These are phyloP conservation scores for Cladophialophora carrionii DNA, from an alignment of 2,329 filamentous ascomycete genomes.

Conservation along the genomic window DNA sequence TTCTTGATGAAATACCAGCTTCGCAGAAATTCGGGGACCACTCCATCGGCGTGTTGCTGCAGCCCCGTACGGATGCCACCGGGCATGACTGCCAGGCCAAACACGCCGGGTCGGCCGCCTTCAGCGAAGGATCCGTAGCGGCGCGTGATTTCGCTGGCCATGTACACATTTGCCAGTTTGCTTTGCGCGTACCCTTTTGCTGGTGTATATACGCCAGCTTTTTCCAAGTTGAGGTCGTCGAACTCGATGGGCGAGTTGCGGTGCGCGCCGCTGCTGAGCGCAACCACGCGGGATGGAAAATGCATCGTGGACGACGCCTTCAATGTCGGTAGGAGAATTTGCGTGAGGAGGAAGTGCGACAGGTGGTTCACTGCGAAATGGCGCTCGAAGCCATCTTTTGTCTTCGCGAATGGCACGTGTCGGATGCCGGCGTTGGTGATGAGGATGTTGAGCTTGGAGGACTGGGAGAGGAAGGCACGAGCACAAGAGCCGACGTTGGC, in stretches of 20 bases:
- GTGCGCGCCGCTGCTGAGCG: conserved; percentile 52
- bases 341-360: conserved; percentile 57
- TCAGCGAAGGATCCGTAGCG: conserved; percentile 46
- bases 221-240: conserved; percentile 48
- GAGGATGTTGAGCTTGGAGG: conserved; percentile 26
- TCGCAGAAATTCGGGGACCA: conserved; percentile 6
- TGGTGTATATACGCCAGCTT: conserved; percentile 44
- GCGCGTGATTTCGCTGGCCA: conserved; percentile 57
- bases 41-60: conserved; percentile 2
- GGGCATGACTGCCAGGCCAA: conserved; percentile 53
- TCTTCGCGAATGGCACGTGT: conserved; percentile 35
- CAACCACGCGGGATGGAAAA: conserved; percentile 55
- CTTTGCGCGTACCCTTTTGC: conserved; percentile 52
- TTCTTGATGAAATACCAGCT: conserved; percentile 23
- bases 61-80: conserved; percentile 46
- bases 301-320: conserved; percentile 44
- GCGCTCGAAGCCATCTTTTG: conserved; percentile 52
- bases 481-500: conserved; percentile 41
- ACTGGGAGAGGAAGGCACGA: conserved; percentile 28
- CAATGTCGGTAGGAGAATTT: conserved; percentile 53
- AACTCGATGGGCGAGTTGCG: conserved; percentile 41
- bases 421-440: conserved; percentile 34
- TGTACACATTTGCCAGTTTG: conserved; percentile 58
- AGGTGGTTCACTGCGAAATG: conserved; percentile 50
- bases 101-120: conserved; percentile 37